These are phyloP conservation scores for Schwanniomyces yamadae DNA, from an alignment of 805 yeast genomes.

Conservation along the genomic window DNA sequence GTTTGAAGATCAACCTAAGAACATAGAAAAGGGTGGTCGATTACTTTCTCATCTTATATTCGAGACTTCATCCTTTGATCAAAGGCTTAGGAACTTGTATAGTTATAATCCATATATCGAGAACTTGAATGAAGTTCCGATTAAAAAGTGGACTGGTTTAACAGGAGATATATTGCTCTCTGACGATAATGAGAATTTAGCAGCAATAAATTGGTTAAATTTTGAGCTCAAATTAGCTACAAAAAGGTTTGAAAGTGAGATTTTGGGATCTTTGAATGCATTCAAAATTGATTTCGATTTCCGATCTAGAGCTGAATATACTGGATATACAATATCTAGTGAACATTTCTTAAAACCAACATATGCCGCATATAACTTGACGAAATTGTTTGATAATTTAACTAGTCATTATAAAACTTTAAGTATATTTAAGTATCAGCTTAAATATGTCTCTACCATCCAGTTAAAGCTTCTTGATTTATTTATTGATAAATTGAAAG, in stretches of 20 bases:
- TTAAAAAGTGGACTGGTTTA: slow-evolving; percentile 47
- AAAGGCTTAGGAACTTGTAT: slow-evolving; percentile 42
- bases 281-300: slow-evolving; percentile 60
- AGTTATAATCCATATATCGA: slow-evolving; percentile 44
- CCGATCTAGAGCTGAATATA: slow-evolving; percentile 19
- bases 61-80: slow-evolving; percentile 61
- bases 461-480: slow-evolving; percentile 57
- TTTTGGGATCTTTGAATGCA: slow-evolving; percentile 47
- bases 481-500: slow-evolving; percentile 45
- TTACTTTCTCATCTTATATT: slow-evolving; percentile 57
- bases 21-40: slow-evolving; percentile 41
- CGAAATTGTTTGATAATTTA: slow-evolving; percentile 55
- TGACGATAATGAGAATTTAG: slow-evolving; percentile 33
- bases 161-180: slow-evolving; percentile 37
- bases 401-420: slow-evolving; percentile 55
- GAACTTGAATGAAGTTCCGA: slow-evolving; percentile 18
- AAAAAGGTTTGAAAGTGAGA: slow-evolving; percentile 48
- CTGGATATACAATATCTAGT: too few species aligned
- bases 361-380: slow-evolving; percentile 56
- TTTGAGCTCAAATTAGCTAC: slow-evolving; percentile 54
- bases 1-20: slow-evolving; percentile 13
- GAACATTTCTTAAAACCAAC: slow-evolving; percentile 46
- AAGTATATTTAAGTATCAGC: slow-evolving; percentile 49
- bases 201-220: slow-evolving; percentile 47
- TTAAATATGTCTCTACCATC: slow-evolving; percentile 55